phyloP scores from a whole-genome alignment of 331 rosid genomes.

The Pyrus hybrid region DNA sequence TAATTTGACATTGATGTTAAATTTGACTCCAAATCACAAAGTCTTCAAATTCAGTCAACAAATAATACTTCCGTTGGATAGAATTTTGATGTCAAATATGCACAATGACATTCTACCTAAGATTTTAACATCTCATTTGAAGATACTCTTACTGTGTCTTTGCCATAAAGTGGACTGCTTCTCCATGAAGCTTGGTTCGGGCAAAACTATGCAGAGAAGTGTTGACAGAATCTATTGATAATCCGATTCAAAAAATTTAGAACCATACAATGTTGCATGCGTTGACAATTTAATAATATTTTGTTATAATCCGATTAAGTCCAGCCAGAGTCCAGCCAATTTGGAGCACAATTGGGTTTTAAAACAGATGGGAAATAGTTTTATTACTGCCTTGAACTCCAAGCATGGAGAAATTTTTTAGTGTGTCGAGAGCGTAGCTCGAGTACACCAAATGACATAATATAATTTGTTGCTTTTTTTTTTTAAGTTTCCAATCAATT shows the following conservation, averaged over 20 bases:
- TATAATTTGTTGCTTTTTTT: too few species aligned
- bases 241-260: not conserved
- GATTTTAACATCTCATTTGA: conserved; percentile 7
- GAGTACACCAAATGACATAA: too few species aligned
- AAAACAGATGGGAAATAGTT: not conserved
- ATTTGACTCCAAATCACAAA: too few species aligned
- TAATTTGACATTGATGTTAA: too few species aligned
- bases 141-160: not conserved
- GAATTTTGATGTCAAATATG: too few species aligned
- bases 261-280: not conserved
- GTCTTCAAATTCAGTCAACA: too few species aligned
- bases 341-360: not conserved
- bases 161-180: not conserved
- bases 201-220: conserved; percentile 8
- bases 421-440: too few species aligned
- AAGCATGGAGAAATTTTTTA: not conserved
- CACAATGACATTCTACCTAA: too few species aligned
- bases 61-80: too few species aligned
- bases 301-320: not conserved
- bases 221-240: not conserved
- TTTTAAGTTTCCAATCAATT: too few species aligned
- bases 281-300: not conserved
- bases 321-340: conserved; percentile 1
- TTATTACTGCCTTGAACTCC: not conserved
- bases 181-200: conserved; percentile 10